Evolutionary conservation across 2,329 filamentous ascomycete genomes (phyloP), one percentile per base, ranked within the genome.

Genomic region (Ophidiomyces ophidiicola): DNA sequence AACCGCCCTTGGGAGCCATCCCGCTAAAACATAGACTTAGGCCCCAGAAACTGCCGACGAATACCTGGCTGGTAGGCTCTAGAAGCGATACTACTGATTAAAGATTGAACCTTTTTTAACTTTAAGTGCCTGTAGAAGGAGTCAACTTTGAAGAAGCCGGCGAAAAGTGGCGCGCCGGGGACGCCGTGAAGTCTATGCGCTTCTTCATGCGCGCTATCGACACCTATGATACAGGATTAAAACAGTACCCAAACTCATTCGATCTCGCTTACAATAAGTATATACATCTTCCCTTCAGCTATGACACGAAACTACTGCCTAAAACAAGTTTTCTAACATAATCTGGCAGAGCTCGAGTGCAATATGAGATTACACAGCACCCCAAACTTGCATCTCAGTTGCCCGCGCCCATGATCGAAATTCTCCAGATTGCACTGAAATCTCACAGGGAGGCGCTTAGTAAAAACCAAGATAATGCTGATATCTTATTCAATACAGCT

Each of bases 211-310:
- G 77, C 45, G 80, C 80, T 8, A 70, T 82, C 37, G 70, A 80
- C 36, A 67, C 69, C 31, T 85, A 84, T 51, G 70, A 76, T 45
- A 68, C 73, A 38, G 80, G 76, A 8, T 53, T 84, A 21, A 60
- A 62, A 34, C 72, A 66, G 44, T 76, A 74, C 52, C 76, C 78
- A 1, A 52, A 55, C 6, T 76, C 69, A 14, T 78, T 83, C 57
- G 80, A 84, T 58, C 65, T 84, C 24, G 78, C 79, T 7, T 84
- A 84, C 56, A 84, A 84, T 57, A 82, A 81, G 73, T 78, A 57
- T 49, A 69, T 60, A n/a, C n/a, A n/a, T n/a, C n/a, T 32, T 32
- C 11, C 30, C 3, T 25, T n/a, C 11, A n/a, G n/a, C 7, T 33
- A 10, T 8, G 15, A 19, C 17, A 26, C 7, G n/a, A 5, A 24